These are phyloP conservation scores for Comarum palustre DNA, from an alignment of 306 rosid genomes.

Conservation along the genomic window DNA sequence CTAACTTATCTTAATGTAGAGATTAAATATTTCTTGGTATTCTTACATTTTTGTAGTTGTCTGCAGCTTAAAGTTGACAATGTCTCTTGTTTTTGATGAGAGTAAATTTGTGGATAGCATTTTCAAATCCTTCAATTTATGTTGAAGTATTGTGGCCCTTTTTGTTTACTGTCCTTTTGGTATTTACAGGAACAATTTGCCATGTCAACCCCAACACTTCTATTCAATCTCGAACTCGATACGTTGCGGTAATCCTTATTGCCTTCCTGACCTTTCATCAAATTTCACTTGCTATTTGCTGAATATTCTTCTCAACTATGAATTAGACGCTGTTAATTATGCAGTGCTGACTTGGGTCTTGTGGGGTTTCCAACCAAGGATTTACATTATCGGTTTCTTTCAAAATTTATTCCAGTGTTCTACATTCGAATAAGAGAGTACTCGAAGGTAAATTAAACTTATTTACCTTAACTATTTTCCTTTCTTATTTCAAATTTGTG, in stretches of 20 bases:
- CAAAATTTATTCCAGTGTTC: constrained; percentile 87
- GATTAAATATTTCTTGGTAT: neutral
- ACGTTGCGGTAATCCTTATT: constrained; percentile 63
- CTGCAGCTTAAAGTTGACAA: neutral
- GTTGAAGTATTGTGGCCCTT: neutral
- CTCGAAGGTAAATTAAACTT: constrained; percentile 60
- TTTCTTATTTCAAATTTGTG: constrained; percentile 19
- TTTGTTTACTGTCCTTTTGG: constrained; percentile 27
- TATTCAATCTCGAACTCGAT: constrained; percentile 92
- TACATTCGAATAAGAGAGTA: constrained; percentile 85
- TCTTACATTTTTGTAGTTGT: neutral
- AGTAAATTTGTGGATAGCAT: neutral
- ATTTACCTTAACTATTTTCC: constrained; percentile 4
- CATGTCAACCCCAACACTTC: constrained; percentile 64
- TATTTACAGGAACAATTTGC: constrained; percentile 82
- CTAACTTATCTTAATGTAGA: neutral
- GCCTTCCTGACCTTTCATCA: constrained; percentile 22
- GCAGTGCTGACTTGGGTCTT: constrained; percentile 97
- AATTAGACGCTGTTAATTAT: constrained; percentile 39
- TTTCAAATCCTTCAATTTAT: neutral
- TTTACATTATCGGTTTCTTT: constrained; percentile 93
- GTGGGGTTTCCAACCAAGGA: constrained; percentile 85
- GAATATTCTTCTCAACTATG: constrained; percentile 24
- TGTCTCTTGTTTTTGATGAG: neutral
- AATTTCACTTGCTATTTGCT: constrained; percentile 15